Base-by-base conservation (phyloP, 176 grass and related monocot species). In the Avena insularis region DNA sequence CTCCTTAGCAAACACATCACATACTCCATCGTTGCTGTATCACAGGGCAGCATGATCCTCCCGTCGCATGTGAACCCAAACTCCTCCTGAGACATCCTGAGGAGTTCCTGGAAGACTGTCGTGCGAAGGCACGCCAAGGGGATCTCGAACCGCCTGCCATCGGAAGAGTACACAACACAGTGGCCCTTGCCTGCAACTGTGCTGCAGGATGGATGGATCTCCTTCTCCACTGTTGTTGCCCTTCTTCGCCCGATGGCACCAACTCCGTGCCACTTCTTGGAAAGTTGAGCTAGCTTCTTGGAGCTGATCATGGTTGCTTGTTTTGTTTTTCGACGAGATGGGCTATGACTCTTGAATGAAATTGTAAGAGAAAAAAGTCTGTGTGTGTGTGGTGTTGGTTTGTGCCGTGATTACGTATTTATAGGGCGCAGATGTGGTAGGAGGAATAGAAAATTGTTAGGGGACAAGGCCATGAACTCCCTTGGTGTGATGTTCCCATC, bases 221-320 rank as follows among this genome's bases (percentile, higher is more conserved):
- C 85, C 78, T 84, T 91, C 35, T 76, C 80, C 0, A 12, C 45
- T 13, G 53, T 12, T 71, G 88, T 58, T 20, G 89, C 78, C 53
- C 84, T 92, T 82, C 80, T 92, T 79, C 95, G 78, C 33, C 90
- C 84, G 51, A 92, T 79, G 23, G 63, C 70, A 53, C 88, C 83
- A 64, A 94, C 90, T 66, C 78, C 89, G 67, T 87, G 93, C 93
- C 91, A 92, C 75, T 92, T 90, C 85, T 90, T 95, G 72, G 85
- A 91, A 60, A 96, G 79, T 49, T 92, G 84, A 85, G 82, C 82
- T 75, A 94, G 70, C 86, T 87, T 94, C 87, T 92, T 95, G 27
- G 88, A 82, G 54, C 79, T 88, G 76, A 89, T 70, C 90, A 95
- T 92, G 50, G 25, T 84, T 78, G 74, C 21, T 66, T 56, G 38